Evolutionary conservation across 345 rosid genomes (phyloP).

Genomic region (Arabidopsis suecica): DNA sequence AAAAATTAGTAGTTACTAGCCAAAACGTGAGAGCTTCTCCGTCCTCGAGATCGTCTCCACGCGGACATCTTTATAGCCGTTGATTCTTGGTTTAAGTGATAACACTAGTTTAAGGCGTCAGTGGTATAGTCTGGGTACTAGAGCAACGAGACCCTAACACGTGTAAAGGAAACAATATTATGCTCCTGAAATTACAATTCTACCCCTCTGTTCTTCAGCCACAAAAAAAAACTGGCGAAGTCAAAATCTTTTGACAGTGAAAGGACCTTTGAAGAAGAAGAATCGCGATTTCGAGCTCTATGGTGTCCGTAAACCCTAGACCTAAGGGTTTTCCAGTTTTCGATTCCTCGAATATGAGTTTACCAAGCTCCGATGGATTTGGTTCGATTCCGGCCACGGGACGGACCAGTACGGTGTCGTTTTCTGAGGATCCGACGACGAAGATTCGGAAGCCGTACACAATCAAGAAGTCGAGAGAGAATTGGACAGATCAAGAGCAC

Average conservation of each 20-base stretch:
- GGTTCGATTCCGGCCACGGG: constrained; percentile 21
- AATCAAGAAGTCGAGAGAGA: constrained; percentile 92
- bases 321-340: constrained; percentile 59
- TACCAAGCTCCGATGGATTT: constrained; percentile 42
- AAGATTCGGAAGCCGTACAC: constrained; percentile 95
- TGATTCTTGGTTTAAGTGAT: not conserved
- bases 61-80: not conserved
- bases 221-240: not conserved
- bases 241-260: constrained; percentile 14
- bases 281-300: constrained; percentile 28
- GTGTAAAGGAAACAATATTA: not conserved
- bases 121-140: not conserved
- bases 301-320: constrained; percentile 73
- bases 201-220: not conserved
- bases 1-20: no score
- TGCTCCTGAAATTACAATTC: not conserved
- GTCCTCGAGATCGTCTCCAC: not conserved
- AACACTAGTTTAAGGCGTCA: constrained; percentile 17
- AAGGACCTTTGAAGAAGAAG: not conserved
- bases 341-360: constrained; percentile 63
- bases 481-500: constrained; percentile 95
- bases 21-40: constrained; percentile 1
- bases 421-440: constrained; percentile 62
- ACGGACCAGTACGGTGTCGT: constrained; percentile 40
- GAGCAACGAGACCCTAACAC: constrained; percentile 27